A percentile compares a stretch with the other conserved stretches of the same genome.
Evolutionary conservation across 2,329 filamentous ascomycete genomes (phyloP).

Genomic region (Calonectria henricotiae): DNA sequence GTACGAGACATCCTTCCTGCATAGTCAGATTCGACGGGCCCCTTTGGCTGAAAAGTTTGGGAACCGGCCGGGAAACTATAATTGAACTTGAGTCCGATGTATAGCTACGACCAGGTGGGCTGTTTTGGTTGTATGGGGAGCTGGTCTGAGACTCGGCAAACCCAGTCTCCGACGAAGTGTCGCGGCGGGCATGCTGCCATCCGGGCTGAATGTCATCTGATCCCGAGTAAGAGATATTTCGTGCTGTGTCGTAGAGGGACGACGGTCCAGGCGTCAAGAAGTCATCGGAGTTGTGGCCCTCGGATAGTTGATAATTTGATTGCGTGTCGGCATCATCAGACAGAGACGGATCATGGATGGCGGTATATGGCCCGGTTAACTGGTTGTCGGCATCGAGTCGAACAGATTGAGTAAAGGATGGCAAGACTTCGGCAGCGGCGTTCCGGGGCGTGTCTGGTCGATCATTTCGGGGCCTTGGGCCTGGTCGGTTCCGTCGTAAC

Average conservation of each 20-base stretch:
- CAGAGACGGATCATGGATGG: not conserved
- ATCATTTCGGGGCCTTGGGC: conserved; percentile 12
- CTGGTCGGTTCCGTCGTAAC: not conserved
- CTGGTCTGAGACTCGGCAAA: not conserved
- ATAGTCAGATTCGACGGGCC: not conserved
- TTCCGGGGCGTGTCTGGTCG: conserved; percentile 24
- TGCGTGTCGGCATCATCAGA: not conserved
- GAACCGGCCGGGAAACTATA: not conserved
- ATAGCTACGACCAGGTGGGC: not conserved
- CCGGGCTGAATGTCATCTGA: conserved; percentile 9
- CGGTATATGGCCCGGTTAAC: not conserved
- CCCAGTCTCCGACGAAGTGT: not conserved
- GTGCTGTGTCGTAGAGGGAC: conserved; percentile 2
- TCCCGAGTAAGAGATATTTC: not conserved
- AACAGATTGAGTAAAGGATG: conserved; percentile 27
- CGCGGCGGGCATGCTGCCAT: conserved; percentile 9
- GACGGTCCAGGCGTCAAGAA: conserved; percentile 7
- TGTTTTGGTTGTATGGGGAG: conserved; percentile 4
- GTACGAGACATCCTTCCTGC: conserved; percentile 38
- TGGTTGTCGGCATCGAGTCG: conserved; percentile 1
- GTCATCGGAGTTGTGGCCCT: conserved; percentile 3
- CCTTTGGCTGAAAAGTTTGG: not conserved
- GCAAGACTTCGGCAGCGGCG: conserved; percentile 32
- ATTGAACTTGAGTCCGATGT: not conserved
- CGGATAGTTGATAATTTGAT: not conserved